Percentiles rank a stretch among this genome's conserved stretches.
Evolutionary conservation across 1,284 basidiomycete genomes (phyloP).

Genomic region (Irpex rosettiformis): DNA sequence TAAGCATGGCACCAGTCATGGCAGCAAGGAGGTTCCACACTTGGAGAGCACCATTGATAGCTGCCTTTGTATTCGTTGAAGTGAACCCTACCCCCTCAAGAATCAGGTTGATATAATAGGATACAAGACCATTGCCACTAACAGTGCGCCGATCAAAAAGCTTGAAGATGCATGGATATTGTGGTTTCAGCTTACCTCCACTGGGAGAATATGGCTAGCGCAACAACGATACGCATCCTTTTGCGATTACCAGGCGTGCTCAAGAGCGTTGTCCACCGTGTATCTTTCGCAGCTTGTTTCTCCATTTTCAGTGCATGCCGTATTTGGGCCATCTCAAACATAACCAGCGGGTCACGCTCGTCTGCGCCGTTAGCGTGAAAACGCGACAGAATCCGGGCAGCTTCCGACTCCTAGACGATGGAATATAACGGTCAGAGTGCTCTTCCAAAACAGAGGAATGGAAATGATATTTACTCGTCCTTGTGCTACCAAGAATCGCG

Average conservation of each 20-base stretch:
- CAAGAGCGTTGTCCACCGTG: slow-evolving; percentile 49
- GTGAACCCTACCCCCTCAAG: slow-evolving; percentile 58
- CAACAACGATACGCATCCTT: slow-evolving; percentile 55
- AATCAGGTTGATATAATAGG: slow-evolving; percentile 63
- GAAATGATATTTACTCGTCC: slow-evolving; percentile 40
- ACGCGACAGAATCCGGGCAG: slow-evolving; percentile 51
- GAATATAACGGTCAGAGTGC: neutral
- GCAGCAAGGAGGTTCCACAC: slow-evolving; percentile 48
- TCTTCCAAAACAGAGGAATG: neutral
- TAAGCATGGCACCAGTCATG: slow-evolving; percentile 50
- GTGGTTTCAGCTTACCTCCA: slow-evolving; percentile 48
- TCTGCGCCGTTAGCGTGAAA: slow-evolving; percentile 58
- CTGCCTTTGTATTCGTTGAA: slow-evolving; percentile 48
- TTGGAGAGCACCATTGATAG: slow-evolving; percentile 63
- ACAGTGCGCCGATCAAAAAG: neutral
- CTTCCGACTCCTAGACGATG: slow-evolving; percentile 42
- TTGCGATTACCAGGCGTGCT: slow-evolving; percentile 56
- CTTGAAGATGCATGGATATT: neutral
- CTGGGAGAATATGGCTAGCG: slow-evolving; percentile 58
- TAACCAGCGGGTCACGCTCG: slow-evolving; percentile 50
- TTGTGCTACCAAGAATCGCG: slow-evolving; percentile 62
- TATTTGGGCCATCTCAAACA: slow-evolving; percentile 61
- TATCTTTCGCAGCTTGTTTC: slow-evolving; percentile 43
- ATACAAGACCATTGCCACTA: slow-evolving; percentile 64
- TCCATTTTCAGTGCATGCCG: slow-evolving; percentile 59